These are phyloP conservation scores for Aspergillus panamensis DNA, from an alignment of 495 filamentous ascomycete genomes.

Conservation along the genomic window DNA sequence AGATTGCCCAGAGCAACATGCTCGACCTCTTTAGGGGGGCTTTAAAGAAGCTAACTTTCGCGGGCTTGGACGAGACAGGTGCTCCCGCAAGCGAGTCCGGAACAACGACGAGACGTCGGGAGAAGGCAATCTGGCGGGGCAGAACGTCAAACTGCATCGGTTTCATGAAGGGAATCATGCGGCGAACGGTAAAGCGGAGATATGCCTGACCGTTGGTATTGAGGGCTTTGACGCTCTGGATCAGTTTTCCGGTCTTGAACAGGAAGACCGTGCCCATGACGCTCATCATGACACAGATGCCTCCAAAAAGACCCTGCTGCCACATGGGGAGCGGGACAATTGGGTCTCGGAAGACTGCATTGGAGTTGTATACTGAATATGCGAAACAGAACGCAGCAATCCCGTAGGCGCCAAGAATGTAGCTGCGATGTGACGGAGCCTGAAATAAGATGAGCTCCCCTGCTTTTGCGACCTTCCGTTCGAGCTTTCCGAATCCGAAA, in stretches of 20 bases:
- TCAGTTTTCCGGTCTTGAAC: conserved; percentile 32
- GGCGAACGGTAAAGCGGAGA: conserved; percentile 38
- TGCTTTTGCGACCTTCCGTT: conserved; percentile 35
- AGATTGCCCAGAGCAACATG: conserved; percentile 33
- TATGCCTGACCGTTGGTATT: conserved; percentile 28
- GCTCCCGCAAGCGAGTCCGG: conserved; percentile 20
- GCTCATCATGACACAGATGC: conserved; percentile 44
- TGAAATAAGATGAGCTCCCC: conserved; percentile 54
- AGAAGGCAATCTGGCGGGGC: conserved; percentile 38
- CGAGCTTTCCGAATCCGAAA: conserved; percentile 35
- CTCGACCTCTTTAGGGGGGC: conserved; percentile 36
- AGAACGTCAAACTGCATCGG: conserved; percentile 38
- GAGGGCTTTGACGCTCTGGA: conserved; percentile 38
- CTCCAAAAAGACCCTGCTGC: conserved; percentile 38
- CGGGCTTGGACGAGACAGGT: conserved; percentile 12
- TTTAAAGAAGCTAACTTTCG: conserved; percentile 33
- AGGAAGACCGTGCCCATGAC: conserved; percentile 42
- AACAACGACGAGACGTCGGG: conserved; percentile 32
- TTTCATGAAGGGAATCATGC: conserved; percentile 41
- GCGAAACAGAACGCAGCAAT: conserved; percentile 54
- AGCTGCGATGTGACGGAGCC: conserved; percentile 57
- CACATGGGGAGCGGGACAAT: conserved; percentile 34
- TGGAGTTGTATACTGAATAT: conserved; percentile 55
- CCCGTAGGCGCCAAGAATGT: conserved; percentile 53
- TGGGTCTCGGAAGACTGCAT: conserved; percentile 37